Evolutionary conservation across 2,329 filamentous ascomycete species (phyloP), one percentile per base, ranked within the genome.

Genomic region (Dothiorella sarmentorum): DNA sequence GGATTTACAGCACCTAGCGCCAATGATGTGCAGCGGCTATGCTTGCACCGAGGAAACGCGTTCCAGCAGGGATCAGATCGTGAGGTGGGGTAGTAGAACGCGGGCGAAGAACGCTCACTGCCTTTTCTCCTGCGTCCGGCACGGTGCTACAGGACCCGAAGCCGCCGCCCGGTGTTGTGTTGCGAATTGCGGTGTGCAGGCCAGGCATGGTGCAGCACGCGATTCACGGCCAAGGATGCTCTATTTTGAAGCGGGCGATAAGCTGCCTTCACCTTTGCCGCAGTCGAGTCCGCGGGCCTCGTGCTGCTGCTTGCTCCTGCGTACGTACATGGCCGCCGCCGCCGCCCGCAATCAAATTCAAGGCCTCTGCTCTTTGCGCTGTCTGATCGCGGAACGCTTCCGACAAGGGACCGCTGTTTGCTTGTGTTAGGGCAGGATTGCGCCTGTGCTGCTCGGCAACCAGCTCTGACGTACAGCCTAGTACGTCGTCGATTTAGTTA

Each of bases 1-100:
- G 47, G 47, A 52, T 52, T 9, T 20, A 18, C 31, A 17, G 13
- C 47, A 27, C 31, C 33, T 52, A 52, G 47, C 47, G 47, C 33
- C 47, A 52, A 52, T 52, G 47, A 52, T 52, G 47, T 52, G 47
- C 47, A 52, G 37, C 35, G 45, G n/a, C n/a, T n/a, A 49, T 49
- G 45, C 45, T 33, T 49, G 45, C 29, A 49, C 45, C 27, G 45
- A 35, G 31, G 18, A 18, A 18, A 20, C 38, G 38, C 17, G 38
- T 11, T 9, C 35, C 4, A n/a, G 17, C 38, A 17, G 11, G 29
- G 47, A 22, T 52, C 47, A 27, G 31, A 52, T 52, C 47, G 44
- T n/a, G 47, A 49, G 47, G 47, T 52, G 47, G 47, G 47, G 47
- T 52, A 52, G 17, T n/a, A n/a, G n/a, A 4, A 13, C 18, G 27